Base-by-base conservation (phyloP, 2,329 filamentous ascomycete genomes). In the Ramularia collo-cygni region DNA sequence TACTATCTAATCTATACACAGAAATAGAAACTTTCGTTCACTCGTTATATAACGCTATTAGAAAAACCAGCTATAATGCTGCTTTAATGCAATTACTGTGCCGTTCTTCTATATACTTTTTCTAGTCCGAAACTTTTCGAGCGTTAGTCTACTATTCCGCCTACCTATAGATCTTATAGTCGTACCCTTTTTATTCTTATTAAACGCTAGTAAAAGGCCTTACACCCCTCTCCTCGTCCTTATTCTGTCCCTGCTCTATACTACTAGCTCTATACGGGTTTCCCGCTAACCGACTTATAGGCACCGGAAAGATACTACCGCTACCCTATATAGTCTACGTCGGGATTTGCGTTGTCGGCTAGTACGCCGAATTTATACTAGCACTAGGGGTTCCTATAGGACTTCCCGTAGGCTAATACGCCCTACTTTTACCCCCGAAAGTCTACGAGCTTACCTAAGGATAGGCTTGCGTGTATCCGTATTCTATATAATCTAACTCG, bases 201-300 rank as follows among this genome's bases (percentile, higher is more conserved):
- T 49, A 54, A n/a, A 48, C 47, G 18, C 51, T 49, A 28, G 46
- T 43, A 31, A 51, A 52, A 28, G 49, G 51, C 33, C 46, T 38
- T 21, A 33, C 37, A 26, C 42, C 38, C 16, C 44, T 42, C 16
- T 34, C 42, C 31, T 33, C 43, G n/a, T 52, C 48, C 28, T 53
- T 49, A 28, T 51, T 47, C 15, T 50, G 47, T 3, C 46, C 51
- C 16, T 44, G 32, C 37, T 36, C 28, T 29, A 29, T 42, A n/a
- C n/a, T n/a, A n/a, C n/a, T n/a, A n/a, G n/a, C n/a, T 24, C 21
- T 6, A 24, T 24, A 24, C 6, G 21, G 21, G 21, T 19, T 33
- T 6, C 31, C 16, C 14, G 31, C 13, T 4, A 8, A 16, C 16
- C 31, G 17, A 14, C 31, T 33, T 10, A 19, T 6, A 14, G 40